phyloP scores from a whole-genome alignment of 306 rosid species.

The Cicer yamashitae region DNA sequence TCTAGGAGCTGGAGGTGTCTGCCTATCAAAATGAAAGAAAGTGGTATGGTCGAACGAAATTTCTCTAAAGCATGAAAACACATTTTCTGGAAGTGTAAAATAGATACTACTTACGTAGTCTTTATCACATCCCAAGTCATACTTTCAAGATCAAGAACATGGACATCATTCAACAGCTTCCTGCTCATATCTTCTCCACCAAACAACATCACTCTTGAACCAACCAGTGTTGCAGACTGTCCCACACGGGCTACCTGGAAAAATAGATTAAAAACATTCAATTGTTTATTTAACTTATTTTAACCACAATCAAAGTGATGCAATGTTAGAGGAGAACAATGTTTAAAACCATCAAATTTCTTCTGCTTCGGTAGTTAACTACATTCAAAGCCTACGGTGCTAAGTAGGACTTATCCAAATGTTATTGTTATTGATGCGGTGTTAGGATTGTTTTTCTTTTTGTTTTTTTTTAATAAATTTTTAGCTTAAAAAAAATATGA shows the following conservation, averaged over 20 bases:
- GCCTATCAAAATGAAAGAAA: slow-evolving; percentile 76
- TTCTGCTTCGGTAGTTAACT: too few species aligned
- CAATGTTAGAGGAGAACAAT: too few species aligned
- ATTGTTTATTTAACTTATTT: slow-evolving; percentile 15
- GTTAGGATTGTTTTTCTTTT: too few species aligned
- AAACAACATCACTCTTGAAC: slow-evolving; percentile 83
- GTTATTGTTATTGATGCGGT: too few species aligned
- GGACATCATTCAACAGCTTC: slow-evolving; percentile 80
- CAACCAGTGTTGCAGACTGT: slow-evolving; percentile 84
- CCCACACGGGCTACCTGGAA: slow-evolving; percentile 82
- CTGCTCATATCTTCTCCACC: slow-evolving; percentile 94
- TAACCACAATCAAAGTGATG: slow-evolving; percentile 38
- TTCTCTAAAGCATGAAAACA: slow-evolving; percentile 39
- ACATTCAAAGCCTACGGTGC: too few species aligned
- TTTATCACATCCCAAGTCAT: slow-evolving; percentile 79
- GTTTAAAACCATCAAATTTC: too few species aligned
- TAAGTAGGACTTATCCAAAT: too few species aligned
- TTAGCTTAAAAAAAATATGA: too few species aligned
- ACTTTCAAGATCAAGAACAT: slow-evolving; percentile 81
- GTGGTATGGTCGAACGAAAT: slow-evolving; percentile 44
- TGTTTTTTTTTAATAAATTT: too few species aligned
- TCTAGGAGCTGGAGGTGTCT: slow-evolving; percentile 90
- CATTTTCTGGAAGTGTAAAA: slow-evolving; percentile 42
- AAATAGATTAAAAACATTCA: slow-evolving; percentile 43
- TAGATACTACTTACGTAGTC: slow-evolving; percentile 70